phyloP scores from a whole-genome alignment of 1,284 basidiomycete species.

The Irpex lacteus region DNA sequence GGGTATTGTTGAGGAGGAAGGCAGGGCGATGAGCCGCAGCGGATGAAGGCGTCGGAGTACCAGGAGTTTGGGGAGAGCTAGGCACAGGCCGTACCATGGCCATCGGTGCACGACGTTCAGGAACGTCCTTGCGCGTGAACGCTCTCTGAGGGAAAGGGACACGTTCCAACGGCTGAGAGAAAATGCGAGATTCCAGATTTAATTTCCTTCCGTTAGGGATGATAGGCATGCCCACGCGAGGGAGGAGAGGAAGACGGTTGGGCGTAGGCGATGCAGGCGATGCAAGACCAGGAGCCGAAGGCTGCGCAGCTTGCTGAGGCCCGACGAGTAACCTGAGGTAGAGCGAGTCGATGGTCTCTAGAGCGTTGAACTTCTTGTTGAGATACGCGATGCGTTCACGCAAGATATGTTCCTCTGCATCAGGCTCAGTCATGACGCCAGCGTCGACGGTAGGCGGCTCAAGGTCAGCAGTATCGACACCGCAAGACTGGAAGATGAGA shows the following conservation, averaged over 20 bases:
- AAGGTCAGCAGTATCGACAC: background rate
- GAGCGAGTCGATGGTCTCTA: background rate
- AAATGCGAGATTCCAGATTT: background rate
- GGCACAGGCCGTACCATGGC: background rate
- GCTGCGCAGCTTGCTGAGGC: background rate
- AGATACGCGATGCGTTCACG: background rate
- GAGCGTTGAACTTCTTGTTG: slow-evolving; percentile 4
- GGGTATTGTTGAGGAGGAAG: background rate
- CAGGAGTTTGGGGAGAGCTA: background rate
- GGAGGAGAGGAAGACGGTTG: background rate
- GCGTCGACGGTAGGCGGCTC: background rate
- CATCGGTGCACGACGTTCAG: background rate
- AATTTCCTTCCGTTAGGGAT: background rate
- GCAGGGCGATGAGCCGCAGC: background rate
- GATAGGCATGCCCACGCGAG: background rate
- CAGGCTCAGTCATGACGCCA: background rate
- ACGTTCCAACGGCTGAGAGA: background rate
- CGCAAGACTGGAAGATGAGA: background rate
- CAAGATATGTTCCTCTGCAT: background rate
- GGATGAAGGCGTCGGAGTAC: background rate
- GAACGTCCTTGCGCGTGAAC: background rate
- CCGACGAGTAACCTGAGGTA: slow-evolving; percentile 3
- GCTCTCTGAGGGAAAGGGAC: background rate
- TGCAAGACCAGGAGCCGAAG: background rate
- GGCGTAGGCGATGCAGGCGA: background rate